These are phyloP conservation scores for Pseudogymnoascus pannorum DNA, from an alignment of 2,329 filamentous ascomycete species.

Conservation along the genomic window DNA sequence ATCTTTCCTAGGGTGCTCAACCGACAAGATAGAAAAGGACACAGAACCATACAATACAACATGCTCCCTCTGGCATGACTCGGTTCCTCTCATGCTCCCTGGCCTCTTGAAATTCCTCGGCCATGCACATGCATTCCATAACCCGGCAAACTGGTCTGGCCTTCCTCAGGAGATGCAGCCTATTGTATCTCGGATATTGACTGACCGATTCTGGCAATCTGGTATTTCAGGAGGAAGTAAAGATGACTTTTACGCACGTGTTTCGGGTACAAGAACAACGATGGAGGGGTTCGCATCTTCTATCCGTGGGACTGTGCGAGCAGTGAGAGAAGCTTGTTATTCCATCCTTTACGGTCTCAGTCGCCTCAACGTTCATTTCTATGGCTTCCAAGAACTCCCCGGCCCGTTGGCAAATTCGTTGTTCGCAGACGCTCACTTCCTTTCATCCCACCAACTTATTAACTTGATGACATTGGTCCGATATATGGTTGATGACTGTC, in stretches of 20 bases:
- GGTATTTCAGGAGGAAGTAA: conserved; percentile 93
- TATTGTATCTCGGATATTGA: conserved; percentile 75
- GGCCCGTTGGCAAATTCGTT: conserved; percentile 75
- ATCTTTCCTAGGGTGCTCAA: conserved; percentile 83
- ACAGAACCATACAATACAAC: conserved; percentile 68
- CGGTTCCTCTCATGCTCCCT: conserved; percentile 75
- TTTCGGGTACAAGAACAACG: conserved; percentile 80
- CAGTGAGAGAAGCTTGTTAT: conserved; percentile 88
- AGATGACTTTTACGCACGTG: conserved; percentile 91
- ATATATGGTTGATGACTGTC: conserved; percentile 87
- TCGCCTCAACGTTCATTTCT: conserved; percentile 78
- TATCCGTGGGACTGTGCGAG: conserved; percentile 79
- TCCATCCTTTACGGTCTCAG: conserved; percentile 93
- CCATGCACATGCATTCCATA: conserved; percentile 86
- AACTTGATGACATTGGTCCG: conserved; percentile 85
- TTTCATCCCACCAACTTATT: conserved; percentile 89
- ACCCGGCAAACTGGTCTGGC: conserved; percentile 73
- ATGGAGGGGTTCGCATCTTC: conserved; percentile 92
- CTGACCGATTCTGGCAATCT: conserved; percentile 96
- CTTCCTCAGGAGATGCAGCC: conserved; percentile 68
- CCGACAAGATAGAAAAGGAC: conserved; percentile 74
- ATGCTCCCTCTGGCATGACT: conserved; percentile 74
- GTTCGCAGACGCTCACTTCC: conserved; percentile 70
- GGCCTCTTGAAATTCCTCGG: conserved; percentile 79
- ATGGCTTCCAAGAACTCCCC: conserved; percentile 79